phyloP scores from a whole-genome alignment of 306 rosid species.

The Acacia acuminata region DNA sequence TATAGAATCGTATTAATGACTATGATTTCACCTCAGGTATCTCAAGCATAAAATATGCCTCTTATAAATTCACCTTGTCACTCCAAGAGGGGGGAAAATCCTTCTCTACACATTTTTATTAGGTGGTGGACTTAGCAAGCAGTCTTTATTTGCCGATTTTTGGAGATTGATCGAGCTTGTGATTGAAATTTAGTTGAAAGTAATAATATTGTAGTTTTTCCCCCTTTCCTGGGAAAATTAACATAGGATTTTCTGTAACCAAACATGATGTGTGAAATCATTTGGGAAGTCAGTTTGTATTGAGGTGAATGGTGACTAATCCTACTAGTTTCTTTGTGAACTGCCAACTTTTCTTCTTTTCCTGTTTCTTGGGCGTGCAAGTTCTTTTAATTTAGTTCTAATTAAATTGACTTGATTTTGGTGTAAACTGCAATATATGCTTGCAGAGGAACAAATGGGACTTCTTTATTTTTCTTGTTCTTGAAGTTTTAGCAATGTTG shows the following conservation, averaged over 20 bases:
- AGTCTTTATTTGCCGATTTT: slow-evolving; percentile 1
- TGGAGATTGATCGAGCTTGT: slow-evolving; percentile 1
- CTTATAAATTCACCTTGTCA: not conserved
- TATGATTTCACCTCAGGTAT: not conserved
- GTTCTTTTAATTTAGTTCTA: slow-evolving; percentile 4
- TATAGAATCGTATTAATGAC: not conserved
- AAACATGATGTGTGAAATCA: slow-evolving; percentile 3
- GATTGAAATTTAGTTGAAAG: not conserved
- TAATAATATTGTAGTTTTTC: not conserved
- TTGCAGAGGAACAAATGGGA: slow-evolving; percentile 97
- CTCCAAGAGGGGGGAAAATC: not conserved
- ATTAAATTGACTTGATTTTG: slow-evolving; percentile 15
- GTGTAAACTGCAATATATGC: slow-evolving; percentile 29
- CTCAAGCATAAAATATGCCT: not conserved
- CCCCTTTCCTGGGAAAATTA: not conserved
- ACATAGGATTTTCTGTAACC: not conserved
- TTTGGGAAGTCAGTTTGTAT: slow-evolving; percentile 4
- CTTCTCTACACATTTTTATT: not conserved
- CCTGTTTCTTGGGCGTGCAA: slow-evolving; percentile 7
- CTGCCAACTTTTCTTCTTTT: not conserved
- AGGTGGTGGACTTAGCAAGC: not conserved
- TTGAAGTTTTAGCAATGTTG: slow-evolving; percentile 92
- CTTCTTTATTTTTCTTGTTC: slow-evolving; percentile 78
- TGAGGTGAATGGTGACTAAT: slow-evolving; percentile 20
- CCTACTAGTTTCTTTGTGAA: not conserved